These are phyloP conservation scores for Paecilomyces sp. DNA, from an alignment of 2,329 filamentous ascomycete species.

Conservation along the genomic window DNA sequence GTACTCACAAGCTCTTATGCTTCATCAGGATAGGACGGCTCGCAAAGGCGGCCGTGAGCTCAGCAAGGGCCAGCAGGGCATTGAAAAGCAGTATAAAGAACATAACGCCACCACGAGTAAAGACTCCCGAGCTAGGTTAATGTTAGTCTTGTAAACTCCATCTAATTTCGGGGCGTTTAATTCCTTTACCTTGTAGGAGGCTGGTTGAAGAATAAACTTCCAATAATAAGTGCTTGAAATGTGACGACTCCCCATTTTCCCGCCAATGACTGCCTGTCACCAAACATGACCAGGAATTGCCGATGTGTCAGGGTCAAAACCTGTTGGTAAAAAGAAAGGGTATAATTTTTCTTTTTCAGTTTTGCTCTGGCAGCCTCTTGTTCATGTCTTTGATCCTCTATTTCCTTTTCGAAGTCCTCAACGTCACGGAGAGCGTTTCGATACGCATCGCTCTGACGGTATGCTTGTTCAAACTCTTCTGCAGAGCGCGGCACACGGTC, in stretches of 20 bases:
- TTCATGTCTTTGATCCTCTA: constrained; percentile 35
- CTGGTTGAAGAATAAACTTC: constrained; percentile 48
- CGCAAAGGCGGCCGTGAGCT: constrained; percentile 55
- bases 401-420: constrained; percentile 45
- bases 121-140: constrained; percentile 42
- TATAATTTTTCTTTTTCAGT: constrained; percentile 46
- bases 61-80: constrained; percentile 53
- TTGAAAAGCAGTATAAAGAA: constrained; percentile 60
- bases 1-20: constrained; percentile 55
- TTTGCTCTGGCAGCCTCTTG: constrained; percentile 32
- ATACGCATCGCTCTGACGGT: constrained; percentile 41
- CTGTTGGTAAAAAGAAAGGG: constrained; percentile 44
- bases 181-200: constrained; percentile 37
- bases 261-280: constrained; percentile 44
- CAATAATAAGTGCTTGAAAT: constrained; percentile 40
- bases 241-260: constrained; percentile 46
- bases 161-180: not conserved
- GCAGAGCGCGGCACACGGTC: constrained; percentile 49
- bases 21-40: constrained; percentile 61
- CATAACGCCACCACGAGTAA: constrained; percentile 54
- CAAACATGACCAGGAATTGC: constrained; percentile 47
- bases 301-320: constrained; percentile 49
- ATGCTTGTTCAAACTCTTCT: constrained; percentile 49
- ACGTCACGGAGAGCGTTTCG: constrained; percentile 42
- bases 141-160: not conserved